Conservation (phyloP, 2,329 filamentous ascomycete species). For the Lasiodiplodia citricola region DNA sequence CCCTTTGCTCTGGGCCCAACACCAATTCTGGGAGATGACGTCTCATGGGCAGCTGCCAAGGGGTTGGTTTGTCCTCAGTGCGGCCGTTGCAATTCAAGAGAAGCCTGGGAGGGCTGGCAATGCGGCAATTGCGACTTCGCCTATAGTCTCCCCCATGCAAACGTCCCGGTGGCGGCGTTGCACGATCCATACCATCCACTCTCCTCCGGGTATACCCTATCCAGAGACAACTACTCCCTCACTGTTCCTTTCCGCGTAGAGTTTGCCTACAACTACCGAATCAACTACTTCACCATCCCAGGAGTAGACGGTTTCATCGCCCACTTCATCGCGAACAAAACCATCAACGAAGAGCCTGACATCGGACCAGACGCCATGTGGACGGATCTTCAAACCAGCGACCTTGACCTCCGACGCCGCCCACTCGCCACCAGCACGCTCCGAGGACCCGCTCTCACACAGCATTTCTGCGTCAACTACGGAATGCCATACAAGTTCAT, state of each 20-base stretch:
- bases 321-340: conserved; percentile 63
- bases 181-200: conserved; percentile 45
- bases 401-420: conserved; percentile 43
- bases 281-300: conserved; percentile 54
- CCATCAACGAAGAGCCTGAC: conserved; percentile 55
- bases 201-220: conserved; percentile 39
- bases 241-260: conserved; percentile 40
- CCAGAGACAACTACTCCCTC: conserved; percentile 37
- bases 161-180: conserved; percentile 37
- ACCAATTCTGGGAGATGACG: conserved; percentile 49
- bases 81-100: conserved; percentile 64
- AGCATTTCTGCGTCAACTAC: conserved; percentile 62
- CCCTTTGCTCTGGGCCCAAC: conserved; percentile 47
- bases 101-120: conserved; percentile 66
- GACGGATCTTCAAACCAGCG: conserved; percentile 45
- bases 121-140: conserved; percentile 64
- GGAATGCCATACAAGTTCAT: conserved; percentile 72
- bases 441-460: conserved; percentile 54
- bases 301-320: conserved; percentile 54
- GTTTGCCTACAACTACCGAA: conserved; percentile 49
- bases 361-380: conserved; percentile 68
- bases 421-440: conserved; percentile 32
- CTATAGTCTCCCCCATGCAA: conserved; percentile 40
- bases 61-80: conserved; percentile 73
- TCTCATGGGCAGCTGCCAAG: conserved; percentile 59